These are phyloP conservation scores for Brasilioporus rufonigricans DNA, from an alignment of 768 basidiomycete species.

Conservation along the genomic window DNA sequence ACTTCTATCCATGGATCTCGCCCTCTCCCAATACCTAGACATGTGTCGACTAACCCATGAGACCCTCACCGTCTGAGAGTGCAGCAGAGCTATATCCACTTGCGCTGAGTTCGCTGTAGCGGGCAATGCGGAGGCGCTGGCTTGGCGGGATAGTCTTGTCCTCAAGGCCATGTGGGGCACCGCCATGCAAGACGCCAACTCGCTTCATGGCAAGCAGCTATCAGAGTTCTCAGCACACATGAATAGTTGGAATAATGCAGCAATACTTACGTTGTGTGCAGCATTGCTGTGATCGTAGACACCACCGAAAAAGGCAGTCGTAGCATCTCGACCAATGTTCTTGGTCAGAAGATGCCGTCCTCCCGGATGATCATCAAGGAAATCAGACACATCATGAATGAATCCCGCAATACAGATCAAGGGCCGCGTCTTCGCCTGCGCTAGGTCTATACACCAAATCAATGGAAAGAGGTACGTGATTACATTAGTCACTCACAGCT, in stretches of 20 bases:
- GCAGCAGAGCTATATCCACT: conserved; percentile 56
- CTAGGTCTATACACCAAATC: conserved; percentile 52
- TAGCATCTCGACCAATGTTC: conserved; percentile 87
- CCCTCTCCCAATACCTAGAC: neutral
- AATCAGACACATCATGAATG: conserved; percentile 85
- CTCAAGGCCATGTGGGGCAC: conserved; percentile 51
- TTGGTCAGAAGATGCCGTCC: conserved; percentile 82
- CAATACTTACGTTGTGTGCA: conserved; percentile 67
- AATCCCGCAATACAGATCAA: conserved; percentile 87
- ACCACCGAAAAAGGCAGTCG: conserved; percentile 92
- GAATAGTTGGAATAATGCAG: neutral
- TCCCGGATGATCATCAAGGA: conserved; percentile 91
- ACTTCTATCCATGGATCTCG: neutral
- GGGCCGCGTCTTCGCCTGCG: conserved; percentile 76
- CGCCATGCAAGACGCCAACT: conserved; percentile 53
- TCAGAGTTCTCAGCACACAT: conserved; percentile 1
- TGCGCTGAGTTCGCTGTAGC: conserved; percentile 51
- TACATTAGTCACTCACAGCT: conserved; percentile 52
- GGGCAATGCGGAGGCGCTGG: conserved; percentile 67
- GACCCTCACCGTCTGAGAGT: conserved; percentile 56
- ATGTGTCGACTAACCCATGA: conserved; percentile 33
- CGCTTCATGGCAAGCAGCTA: conserved; percentile 48
- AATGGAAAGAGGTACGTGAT: neutral
- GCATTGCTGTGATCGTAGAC: conserved; percentile 89
- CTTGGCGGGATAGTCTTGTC: conserved; percentile 70